Percentiles rank a stretch among this genome's conserved stretches.
Evolutionary conservation across 768 basidiomycete genomes (phyloP).

Genomic region (Trametes cingulata): DNA sequence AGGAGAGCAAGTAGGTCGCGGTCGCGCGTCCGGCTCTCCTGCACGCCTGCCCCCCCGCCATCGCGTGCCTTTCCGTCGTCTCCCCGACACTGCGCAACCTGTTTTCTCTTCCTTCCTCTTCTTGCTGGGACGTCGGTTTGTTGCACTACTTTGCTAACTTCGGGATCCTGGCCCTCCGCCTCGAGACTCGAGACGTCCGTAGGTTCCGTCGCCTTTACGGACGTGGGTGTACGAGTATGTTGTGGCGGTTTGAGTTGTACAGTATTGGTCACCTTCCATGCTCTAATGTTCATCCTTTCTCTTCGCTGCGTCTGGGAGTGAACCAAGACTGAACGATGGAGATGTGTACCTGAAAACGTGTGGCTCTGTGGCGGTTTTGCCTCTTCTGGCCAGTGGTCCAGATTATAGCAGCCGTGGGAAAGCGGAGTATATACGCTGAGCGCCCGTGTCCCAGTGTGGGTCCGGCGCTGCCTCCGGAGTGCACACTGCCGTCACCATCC

Average conservation of each 20-base stretch:
- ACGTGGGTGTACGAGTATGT: constrained; percentile 4
- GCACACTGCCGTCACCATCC: background rate
- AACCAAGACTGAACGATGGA: background rate
- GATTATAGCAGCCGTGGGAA: constrained; percentile 16
- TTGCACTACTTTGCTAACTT: constrained; percentile 4
- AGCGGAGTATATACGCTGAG: background rate
- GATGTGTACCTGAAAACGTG: background rate
- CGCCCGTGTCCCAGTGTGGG: no score
- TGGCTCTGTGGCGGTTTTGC: constrained; percentile 1
- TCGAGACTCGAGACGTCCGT: background rate
- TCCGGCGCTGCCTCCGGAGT: background rate
- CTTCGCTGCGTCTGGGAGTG: background rate
- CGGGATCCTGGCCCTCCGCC: background rate
- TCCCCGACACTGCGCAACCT: background rate
- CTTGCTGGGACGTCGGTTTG: constrained; percentile 29
- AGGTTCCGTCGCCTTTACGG: background rate
- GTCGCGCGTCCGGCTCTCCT: background rate
- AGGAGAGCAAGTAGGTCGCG: constrained; percentile 47
- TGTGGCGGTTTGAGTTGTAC: background rate
- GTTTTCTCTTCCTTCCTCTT: constrained; percentile 27
- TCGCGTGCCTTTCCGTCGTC: background rate
- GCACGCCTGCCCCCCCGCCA: background rate
- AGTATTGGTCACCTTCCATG: constrained; percentile 4
- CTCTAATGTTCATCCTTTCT: constrained; percentile 1
- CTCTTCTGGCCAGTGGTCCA: background rate